Evolutionary conservation across 192 early-diverging fungal genomes (phyloP).

Genomic region (Backusella australiensis): DNA sequence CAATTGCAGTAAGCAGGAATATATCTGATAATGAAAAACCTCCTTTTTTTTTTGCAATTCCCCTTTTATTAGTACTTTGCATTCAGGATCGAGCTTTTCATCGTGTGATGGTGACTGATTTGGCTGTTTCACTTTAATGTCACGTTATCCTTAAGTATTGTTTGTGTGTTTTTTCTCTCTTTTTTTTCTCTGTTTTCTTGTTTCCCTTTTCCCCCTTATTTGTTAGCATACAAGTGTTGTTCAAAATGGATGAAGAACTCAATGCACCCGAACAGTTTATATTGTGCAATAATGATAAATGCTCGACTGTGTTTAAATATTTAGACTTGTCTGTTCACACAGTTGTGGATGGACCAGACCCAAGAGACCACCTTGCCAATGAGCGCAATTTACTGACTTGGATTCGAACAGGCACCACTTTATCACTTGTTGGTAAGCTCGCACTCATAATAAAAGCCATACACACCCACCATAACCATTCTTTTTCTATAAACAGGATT

Average conservation of each 20-base stretch:
- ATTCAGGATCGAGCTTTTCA: background rate
- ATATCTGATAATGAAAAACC: background rate
- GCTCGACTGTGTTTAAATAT: constrained; percentile 19
- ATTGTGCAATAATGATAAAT: constrained; percentile 24
- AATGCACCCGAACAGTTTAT: constrained; percentile 16
- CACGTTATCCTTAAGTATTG: background rate
- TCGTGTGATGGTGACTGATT: background rate
- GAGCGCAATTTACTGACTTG: constrained; percentile 35
- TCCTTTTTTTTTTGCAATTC: background rate
- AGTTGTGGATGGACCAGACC: constrained; percentile 18
- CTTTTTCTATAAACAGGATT: background rate
- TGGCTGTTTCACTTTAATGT: background rate
- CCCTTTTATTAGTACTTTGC: background rate
- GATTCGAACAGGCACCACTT: constrained; percentile 26
- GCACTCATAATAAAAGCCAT: background rate
- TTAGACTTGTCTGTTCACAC: constrained; percentile 26
- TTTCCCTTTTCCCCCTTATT: constrained; percentile 1
- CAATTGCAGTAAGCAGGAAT: too few relatives aligned
- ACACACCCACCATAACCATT: background rate
- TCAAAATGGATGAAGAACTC: constrained; percentile 6
- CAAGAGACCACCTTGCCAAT: constrained; percentile 34
- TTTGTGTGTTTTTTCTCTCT: too few relatives aligned
- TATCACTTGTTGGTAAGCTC: constrained; percentile 24
- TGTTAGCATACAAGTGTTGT: background rate
- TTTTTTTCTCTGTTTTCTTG: too few relatives aligned